Base-by-base conservation (phyloP, 345 rosid genomes). In the Cardamine resedifolia region DNA sequence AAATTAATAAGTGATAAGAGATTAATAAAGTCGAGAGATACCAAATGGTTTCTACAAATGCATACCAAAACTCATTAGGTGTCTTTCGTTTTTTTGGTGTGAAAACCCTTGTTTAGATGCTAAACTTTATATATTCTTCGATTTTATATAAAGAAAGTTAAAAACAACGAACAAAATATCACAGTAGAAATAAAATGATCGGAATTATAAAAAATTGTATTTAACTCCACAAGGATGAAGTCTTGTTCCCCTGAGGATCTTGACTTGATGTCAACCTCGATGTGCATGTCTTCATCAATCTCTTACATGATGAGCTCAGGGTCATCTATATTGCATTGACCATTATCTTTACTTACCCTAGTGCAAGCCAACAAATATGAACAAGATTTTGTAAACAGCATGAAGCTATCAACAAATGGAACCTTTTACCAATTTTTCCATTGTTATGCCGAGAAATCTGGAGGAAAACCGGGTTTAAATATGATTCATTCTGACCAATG, bases 11-110 rank as follows among this genome's bases (percentile, higher is more conserved):
- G 57, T 23, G 33, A 45, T n/a, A 30, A 69, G 23, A 48, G 23
- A 48, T 19, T 50, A 48, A 49, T 31, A 68, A 68, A 58, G 19
- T 34, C 36, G 41, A n/a, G 60, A 52, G 70, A 63, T 63, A 72
- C 52, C 36, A 30, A 63, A 72, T 62, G 6, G 48, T 72, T 53
- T 62, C 56, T 63, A 21, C 5, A 49, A 60, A 26, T 71, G 30
- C 41, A 56, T 57, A 57, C 61, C 61, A 56, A 56, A 16, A 16
- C 61, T 56, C 61, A 10, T 2, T 57, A 10, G 4, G 1, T 57
- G 62, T 55, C 60, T 8, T 30, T 16, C 24, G 59, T 28, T 55
- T 53, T 34, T 10, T 4, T 24, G 11, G 9, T 27, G 12, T 43
- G 53, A 39, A 39, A 57, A 30, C 45, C 45, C 12, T 45, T 69